Evolutionary conservation across 257 asterid species (phyloP), one percentile per base, ranked within the genome.

Genomic region (Gentiana macrophylla): DNA sequence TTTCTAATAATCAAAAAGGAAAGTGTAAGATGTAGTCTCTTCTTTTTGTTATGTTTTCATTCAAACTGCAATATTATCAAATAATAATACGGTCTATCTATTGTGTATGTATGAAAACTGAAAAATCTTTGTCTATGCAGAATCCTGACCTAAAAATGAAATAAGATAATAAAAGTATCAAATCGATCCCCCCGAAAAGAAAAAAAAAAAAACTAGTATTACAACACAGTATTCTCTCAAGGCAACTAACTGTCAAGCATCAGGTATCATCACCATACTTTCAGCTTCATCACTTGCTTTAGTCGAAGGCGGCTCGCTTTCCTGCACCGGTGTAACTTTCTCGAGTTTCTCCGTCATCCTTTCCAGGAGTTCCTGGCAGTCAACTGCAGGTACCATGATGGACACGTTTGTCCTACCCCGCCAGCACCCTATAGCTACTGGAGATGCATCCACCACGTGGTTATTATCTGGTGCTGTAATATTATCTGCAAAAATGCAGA

Each of bases 391-490:
- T 54, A 87, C 87, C 98, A 91, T 91, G 38, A 85, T 94, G 2
- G 95, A 71, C 43, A 91, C 50, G 57, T 64, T 87, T 43, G 76
- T 87, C 70, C 75, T 73, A 44, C 98, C 95, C 68, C 88, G 83
- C 98, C 98, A 90, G 72, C 95, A 90, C 52, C 95, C 95, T 8
- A 90, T 81, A 8, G 96, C 86, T 62, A 86, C 75, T 8, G 84
- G 73, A 12, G 66, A 62, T 55, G 75, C 78, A 78, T 79, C 84
- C 50, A 57, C 73, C 6, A 41, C 10, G 72, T 72, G 75, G 56
- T 35, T 57, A 53, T 68, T 60, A 58, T 75, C 87, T 13, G 78
- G 63, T 12, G 59, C 53, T 52, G 11, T 74, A 51, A 24, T 35
- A 41, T 70, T 65, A 63, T 75, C 97, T 89, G 79, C 73, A 73